These are phyloP conservation scores for Cryptococcus sp. DNA, from an alignment of 1,284 basidiomycete genomes.

Conservation along the genomic window DNA sequence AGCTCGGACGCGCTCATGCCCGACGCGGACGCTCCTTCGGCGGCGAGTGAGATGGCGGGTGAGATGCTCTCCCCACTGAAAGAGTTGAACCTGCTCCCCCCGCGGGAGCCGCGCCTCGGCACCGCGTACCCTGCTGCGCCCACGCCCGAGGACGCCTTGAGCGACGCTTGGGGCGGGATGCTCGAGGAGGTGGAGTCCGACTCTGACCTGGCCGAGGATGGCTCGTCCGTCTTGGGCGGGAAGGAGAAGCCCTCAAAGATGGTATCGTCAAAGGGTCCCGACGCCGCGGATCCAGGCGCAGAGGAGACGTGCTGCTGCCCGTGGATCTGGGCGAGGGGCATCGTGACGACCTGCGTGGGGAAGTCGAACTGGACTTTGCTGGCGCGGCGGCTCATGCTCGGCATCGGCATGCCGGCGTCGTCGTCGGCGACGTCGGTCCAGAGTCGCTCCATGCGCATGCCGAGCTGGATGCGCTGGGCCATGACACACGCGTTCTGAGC, in stretches of 20 bases:
- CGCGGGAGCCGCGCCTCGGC: slow-evolving; percentile 8
- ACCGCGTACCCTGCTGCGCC: neutral
- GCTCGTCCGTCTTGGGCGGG: slow-evolving; percentile 19
- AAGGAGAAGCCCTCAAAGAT: slow-evolving; percentile 28
- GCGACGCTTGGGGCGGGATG: neutral
- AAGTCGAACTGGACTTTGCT: slow-evolving; percentile 48
- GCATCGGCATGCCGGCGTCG: neutral
- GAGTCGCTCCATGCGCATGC: neutral
- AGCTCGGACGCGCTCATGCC: no score
- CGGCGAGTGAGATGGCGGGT: neutral
- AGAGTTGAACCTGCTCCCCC: slow-evolving; percentile 12
- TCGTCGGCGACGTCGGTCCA: neutral
- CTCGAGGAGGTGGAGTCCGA: neutral
- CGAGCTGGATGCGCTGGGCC: slow-evolving; percentile 26
- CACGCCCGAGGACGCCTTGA: neutral
- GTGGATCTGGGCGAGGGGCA: neutral
- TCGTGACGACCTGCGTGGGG: slow-evolving; percentile 4
- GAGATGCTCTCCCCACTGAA: slow-evolving; percentile 1
- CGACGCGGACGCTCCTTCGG: neutral
- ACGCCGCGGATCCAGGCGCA: neutral
- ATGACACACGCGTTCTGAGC: slow-evolving; percentile 51
- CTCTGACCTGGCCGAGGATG: neutral
- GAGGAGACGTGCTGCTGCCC: neutral
- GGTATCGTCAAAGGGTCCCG: neutral
- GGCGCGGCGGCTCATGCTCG: slow-evolving; percentile 25